Base-by-base conservation (phyloP, 2,329 filamentous ascomycete genomes). In the Alternaria hordeiaustralica region DNA sequence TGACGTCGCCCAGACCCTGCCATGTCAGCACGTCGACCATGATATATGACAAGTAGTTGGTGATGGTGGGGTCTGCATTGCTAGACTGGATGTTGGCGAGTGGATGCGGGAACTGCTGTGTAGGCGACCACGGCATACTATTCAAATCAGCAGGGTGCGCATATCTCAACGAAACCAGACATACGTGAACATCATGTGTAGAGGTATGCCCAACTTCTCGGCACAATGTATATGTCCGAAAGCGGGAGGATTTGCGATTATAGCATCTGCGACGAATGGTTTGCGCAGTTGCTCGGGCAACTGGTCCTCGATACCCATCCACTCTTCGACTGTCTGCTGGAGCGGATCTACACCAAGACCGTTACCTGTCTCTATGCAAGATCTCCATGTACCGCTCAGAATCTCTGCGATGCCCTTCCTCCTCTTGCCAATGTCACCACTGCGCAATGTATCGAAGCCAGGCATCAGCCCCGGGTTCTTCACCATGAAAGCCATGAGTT, bases 11-110 rank as follows among this genome's bases (percentile, higher is more conserved):
- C 5, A 97, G 82, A 0, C 93, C 94, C 80, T 97, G 93, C 93
- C 93, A 97, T 11, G 94, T 94, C 85, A 97, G 89, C 87, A 96
- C 92, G 70, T 97, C 94, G 3, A 97, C 91, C 20, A 97, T 83
- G 0, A 90, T 89, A 72, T 97, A 97, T 0, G 91, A 92, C 60
- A 96, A 85, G 74, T 92, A 95, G 71, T 96, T 97, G 1, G 92
- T 91, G 62, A 93, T 86, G n/a, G 87, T 87, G 6, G 88, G 85
- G 71, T 96, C 92, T 1, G 91, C 90, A 70, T 93, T 93, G 0
- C 90, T 88, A 2, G 88, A 89, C 66, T 92, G 87, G 60, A 97
- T 90, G 67, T 96, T 95, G 0, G 93, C 93, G 23, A 97, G 83
- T 0, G 94, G 94, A 72, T 97, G 94, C 0, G 93, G 92, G 69